Conservation (phyloP, 495 filamentous ascomycete species). For the Friedmanniomyces endolithicus region DNA sequence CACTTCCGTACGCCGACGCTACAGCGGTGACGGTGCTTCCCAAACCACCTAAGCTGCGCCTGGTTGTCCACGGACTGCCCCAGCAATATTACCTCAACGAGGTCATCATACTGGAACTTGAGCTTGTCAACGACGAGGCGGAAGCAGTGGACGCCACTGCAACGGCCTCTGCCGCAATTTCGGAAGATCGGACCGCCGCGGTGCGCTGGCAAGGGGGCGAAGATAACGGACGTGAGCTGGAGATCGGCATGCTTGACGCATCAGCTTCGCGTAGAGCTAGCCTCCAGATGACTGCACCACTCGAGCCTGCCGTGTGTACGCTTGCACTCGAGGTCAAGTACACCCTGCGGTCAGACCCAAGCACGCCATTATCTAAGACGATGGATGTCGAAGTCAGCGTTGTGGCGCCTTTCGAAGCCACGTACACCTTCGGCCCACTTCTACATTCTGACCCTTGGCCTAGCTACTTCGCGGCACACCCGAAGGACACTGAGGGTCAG, state of each 20-base stretch:
- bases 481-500: constrained; percentile 27
- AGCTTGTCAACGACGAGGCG: constrained; percentile 73
- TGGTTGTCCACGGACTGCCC: constrained; percentile 47
- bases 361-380: constrained; percentile 70
- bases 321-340: constrained; percentile 64
- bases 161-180: neutral
- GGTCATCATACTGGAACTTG: constrained; percentile 49
- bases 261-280: neutral
- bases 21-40: constrained; percentile 58
- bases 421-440: constrained; percentile 68
- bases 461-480: constrained; percentile 51
- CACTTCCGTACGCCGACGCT: constrained; percentile 37
- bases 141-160: constrained; percentile 36
- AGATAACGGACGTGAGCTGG: constrained; percentile 8
- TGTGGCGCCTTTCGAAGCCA: constrained; percentile 74
- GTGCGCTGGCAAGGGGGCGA: neutral
- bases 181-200: neutral
- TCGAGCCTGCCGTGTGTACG: constrained; percentile 49
- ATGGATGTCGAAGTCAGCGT: constrained; percentile 54
- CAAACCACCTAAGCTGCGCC: constrained; percentile 81
- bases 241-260: neutral
- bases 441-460: constrained; percentile 74
- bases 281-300: constrained; percentile 20
- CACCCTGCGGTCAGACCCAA: constrained; percentile 63
- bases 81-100: constrained; percentile 79